Conservation (phyloP, 805 yeast species). For the Yamadazyma phyllophila region DNA sequence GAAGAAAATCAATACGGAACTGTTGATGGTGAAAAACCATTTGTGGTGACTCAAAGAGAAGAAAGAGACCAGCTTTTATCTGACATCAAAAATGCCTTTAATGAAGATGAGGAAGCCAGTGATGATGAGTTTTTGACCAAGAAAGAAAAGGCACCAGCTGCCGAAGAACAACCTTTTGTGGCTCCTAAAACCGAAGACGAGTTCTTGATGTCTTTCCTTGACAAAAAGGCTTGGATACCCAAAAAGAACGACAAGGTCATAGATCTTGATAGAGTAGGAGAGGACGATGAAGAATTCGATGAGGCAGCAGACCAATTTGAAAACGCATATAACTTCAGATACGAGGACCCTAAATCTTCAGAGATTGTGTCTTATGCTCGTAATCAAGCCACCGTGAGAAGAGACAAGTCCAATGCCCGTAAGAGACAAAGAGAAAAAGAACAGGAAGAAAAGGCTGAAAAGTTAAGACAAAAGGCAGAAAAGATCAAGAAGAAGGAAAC, state of each 20-base stretch:
- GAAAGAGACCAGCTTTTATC: conserved; percentile 70
- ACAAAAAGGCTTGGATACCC: conserved; percentile 88
- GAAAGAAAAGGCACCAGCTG: conserved; percentile 37
- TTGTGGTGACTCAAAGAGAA: conserved; percentile 69
- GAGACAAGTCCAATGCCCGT: conserved; percentile 71
- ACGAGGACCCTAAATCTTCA: conserved; percentile 86
- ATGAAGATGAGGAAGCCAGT: conserved; percentile 44
- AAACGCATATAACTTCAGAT: conserved; percentile 90
- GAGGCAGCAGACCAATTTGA: conserved; percentile 90
- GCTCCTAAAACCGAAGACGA: conserved; percentile 60
- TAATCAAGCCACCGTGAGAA: conserved; percentile 85
- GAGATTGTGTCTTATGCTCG: conserved; percentile 95
- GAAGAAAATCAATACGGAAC: conserved; percentile 41
- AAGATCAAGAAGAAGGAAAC: conserved; percentile 69
- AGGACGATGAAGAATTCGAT: conserved; percentile 77
- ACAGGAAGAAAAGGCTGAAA: conserved; percentile 50
- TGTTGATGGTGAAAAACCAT: conserved; percentile 62
- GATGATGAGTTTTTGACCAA: conserved; percentile 56
- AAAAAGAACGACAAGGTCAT: conserved; percentile 58
- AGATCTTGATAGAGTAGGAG: conserved; percentile 47
- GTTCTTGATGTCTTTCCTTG: conserved; percentile 71
- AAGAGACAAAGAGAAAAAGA: conserved; percentile 79
- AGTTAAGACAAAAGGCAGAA: conserved; percentile 54
- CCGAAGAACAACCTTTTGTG: conserved; percentile 48
- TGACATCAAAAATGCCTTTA: conserved; percentile 72